These are phyloP conservation scores for Rhizopogon rudus DNA, from an alignment of 768 basidiomycete species.

Conservation along the genomic window DNA sequence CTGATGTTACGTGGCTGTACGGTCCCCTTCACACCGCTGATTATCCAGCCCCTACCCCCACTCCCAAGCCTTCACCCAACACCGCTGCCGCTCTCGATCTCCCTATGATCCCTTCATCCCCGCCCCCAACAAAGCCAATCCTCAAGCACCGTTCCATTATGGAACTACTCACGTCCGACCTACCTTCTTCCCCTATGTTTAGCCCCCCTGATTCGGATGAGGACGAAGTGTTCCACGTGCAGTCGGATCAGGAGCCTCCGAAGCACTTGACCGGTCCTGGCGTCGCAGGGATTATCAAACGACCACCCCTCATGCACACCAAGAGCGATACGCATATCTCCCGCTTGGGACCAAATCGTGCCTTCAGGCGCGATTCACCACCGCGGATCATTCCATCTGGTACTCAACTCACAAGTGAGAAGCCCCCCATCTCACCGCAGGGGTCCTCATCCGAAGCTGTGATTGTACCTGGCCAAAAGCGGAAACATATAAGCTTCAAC, in stretches of 20 bases:
- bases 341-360: constrained; percentile 42
- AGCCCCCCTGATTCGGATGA: constrained; percentile 55
- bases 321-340: constrained; percentile 86
- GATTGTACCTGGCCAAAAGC: constrained; percentile 37
- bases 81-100: constrained; percentile 32
- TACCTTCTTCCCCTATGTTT: constrained; percentile 58
- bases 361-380: constrained; percentile 61
- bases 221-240: constrained; percentile 17
- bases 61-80: constrained; percentile 38
- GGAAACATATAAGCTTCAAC: constrained; percentile 95
- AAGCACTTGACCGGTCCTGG: not conserved
- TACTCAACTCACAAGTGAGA: constrained; percentile 4
- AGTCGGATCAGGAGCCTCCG: constrained; percentile 18
- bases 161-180: constrained; percentile 79
- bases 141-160: constrained; percentile 92
- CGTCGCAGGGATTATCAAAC: constrained; percentile 3
- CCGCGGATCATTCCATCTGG: constrained; percentile 43
- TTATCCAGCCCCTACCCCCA: constrained; percentile 71
- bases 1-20: constrained; percentile 98
- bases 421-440: constrained; percentile 10
- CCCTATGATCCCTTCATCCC: constrained; percentile 28
- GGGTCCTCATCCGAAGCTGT: constrained; percentile 10
- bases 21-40: constrained; percentile 94
- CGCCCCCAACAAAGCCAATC: constrained; percentile 69
- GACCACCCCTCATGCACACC: constrained; percentile 71